Evolutionary conservation across 1,139 yeast genomes (phyloP), one percentile per base, ranked within the genome.

Genomic region (Saccharomyces hybrid): DNA sequence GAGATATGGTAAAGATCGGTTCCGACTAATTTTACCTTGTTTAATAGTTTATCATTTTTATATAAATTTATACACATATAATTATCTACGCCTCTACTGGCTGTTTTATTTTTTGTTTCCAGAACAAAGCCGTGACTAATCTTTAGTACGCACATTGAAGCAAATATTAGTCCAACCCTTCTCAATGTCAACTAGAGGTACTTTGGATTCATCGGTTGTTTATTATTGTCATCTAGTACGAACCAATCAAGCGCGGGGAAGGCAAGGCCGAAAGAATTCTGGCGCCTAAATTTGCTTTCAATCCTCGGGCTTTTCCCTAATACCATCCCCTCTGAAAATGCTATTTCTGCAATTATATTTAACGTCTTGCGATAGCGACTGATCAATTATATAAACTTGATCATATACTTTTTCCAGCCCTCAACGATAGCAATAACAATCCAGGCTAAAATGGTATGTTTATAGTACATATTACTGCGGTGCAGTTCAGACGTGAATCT

Each of bases 1-100:
- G 48, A 46, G 28, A 46, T 27, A 8, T 26, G 48, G 48, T 46
- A 46, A 61, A 56, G 26, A 63, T 59, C 20, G 61, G 57, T 26
- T 59, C 57, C 23, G 42, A 16, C 6, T 5, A 2, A 5, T 16
- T 16, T 11, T 38, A 16, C 13, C 11, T 16, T 38, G 23, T 16
- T 16, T 38, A 14, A 6, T 7, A 16, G 25, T 38, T 3, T 6
- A 38, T 3, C 42, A 38, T 38, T 14, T 38, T 11, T 16, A 38
- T 38, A 38, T 16, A 38, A 8, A 38, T 11, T 38, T 38, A 38
- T 38, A 38, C 23, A 38, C 11, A 4, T 38, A 20, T 20, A 38
- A 38, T 2, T 3, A 38, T 38, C 5, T 38, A 16, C 23, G 25
- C 25, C 23, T 38, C 42, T 20, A 3, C 23, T 20, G 23, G 23